phyloP scores from a whole-genome alignment of 2,329 filamentous ascomycete genomes.

The Diplodia mutila region DNA sequence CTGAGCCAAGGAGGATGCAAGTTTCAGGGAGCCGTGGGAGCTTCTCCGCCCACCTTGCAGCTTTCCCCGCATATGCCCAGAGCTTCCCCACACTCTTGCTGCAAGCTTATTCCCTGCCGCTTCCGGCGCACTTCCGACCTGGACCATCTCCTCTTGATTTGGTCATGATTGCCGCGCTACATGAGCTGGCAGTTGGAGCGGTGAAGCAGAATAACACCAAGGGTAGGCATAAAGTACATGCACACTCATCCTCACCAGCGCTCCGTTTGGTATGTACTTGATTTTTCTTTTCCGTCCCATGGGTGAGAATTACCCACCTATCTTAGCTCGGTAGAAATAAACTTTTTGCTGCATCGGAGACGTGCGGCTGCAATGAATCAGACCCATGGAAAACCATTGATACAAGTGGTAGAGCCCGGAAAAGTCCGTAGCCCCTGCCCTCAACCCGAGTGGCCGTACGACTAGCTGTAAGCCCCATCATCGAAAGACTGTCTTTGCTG shows the following conservation, averaged over 20 bases:
- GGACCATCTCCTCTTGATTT: not conserved
- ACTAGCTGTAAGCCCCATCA: not conserved
- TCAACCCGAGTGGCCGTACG: not conserved
- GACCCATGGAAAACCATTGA: not conserved
- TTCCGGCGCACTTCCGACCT: conserved; percentile 3
- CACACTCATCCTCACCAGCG: not conserved
- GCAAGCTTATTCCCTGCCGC: conserved; percentile 14
- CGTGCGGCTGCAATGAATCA: conserved; percentile 3
- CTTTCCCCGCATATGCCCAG: conserved; percentile 20
- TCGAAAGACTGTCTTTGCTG: not conserved
- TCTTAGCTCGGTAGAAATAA: not conserved
- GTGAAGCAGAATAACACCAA: not conserved
- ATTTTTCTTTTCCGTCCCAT: not conserved
- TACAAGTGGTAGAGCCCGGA: not conserved
- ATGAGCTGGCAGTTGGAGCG: not conserved
- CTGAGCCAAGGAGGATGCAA: too few relatives aligned
- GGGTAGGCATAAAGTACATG: too few relatives aligned
- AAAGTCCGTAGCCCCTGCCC: not conserved
- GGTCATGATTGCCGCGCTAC: not conserved
- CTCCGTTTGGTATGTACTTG: not conserved
- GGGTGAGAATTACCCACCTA: not conserved
- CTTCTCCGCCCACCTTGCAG: conserved; percentile 6
- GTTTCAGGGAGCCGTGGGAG: conserved; percentile 3
- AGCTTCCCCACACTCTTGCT: conserved; percentile 16
- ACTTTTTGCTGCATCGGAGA: conserved; percentile 11